Conservation (phyloP, 2,329 filamentous ascomycete species). For the Paecilomyces niveus region DNA sequence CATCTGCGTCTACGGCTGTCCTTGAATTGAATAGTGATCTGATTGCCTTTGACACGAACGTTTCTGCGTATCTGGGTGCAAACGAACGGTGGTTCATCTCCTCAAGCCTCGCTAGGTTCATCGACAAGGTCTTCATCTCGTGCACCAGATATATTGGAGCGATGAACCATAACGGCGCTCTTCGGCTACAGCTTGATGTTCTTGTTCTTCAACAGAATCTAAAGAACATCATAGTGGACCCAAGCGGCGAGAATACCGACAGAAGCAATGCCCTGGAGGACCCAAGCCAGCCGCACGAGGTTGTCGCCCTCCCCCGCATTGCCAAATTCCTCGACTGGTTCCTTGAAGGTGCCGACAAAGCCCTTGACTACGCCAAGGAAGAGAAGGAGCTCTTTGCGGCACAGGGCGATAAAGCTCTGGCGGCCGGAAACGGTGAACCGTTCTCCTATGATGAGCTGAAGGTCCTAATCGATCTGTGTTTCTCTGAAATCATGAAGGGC, state of each 20-base stretch:
- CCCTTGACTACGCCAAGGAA: slow-evolving; percentile 38
- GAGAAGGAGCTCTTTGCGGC: slow-evolving; percentile 35
- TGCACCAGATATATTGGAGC: slow-evolving; percentile 64
- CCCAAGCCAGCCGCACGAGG: slow-evolving; percentile 18
- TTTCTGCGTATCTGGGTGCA: slow-evolving; percentile 63
- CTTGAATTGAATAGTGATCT: slow-evolving; percentile 78
- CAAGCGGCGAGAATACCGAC: slow-evolving; percentile 7
- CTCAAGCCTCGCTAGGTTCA: slow-evolving; percentile 66
- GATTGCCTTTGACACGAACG: slow-evolving; percentile 78
- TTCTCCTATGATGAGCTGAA: slow-evolving; percentile 41
- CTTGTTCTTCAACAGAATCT: slow-evolving; percentile 93
- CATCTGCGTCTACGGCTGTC: slow-evolving; percentile 55
- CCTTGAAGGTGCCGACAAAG: slow-evolving; percentile 38
- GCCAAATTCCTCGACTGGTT: slow-evolving; percentile 44
- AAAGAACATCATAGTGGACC: slow-evolving; percentile 67
- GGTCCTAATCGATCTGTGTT: slow-evolving; percentile 39
- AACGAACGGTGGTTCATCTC: slow-evolving; percentile 70
- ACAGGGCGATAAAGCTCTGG: slow-evolving; percentile 25
- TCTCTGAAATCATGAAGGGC: slow-evolving; percentile 37
- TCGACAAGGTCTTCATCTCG: slow-evolving; percentile 70
- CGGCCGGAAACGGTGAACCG: slow-evolving; percentile 33
- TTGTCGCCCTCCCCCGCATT: slow-evolving; percentile 35
- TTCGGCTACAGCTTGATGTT: slow-evolving; percentile 89
- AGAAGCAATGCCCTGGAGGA: not conserved
- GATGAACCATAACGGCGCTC: slow-evolving; percentile 77